Evolutionary conservation across 192 early-diverging fungal species (phyloP).

Genomic region (Backusella luteola): DNA sequence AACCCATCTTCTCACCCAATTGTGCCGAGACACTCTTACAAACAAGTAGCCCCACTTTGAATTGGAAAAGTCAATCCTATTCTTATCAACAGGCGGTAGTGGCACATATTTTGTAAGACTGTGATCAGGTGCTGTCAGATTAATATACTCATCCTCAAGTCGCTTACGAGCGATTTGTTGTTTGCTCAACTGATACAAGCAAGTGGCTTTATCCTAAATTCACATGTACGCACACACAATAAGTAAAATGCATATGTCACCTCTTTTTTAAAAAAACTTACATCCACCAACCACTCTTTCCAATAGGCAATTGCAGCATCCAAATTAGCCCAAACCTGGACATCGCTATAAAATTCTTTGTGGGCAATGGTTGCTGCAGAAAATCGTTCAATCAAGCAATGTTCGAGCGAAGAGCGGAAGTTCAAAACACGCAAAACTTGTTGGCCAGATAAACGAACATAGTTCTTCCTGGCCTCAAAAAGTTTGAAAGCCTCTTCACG

Average conservation of each 20-base stretch:
- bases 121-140: conserved; percentile 20
- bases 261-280: conserved; percentile 7
- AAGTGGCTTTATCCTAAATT: conserved; percentile 35
- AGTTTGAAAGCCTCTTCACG: conserved; percentile 71
- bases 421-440: conserved; percentile 56
- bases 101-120: conserved; percentile 26
- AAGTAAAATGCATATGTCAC: neutral
- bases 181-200: conserved; percentile 30
- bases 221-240: neutral
- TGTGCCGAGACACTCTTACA: conserved; percentile 35
- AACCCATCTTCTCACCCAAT: conserved; percentile 60
- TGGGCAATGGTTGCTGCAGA: conserved; percentile 47
- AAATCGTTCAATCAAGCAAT: conserved; percentile 46
- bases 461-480: conserved; percentile 64
- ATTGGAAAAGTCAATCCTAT: conserved; percentile 22
- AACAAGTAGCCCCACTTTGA: conserved; percentile 71
- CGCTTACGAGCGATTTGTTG: conserved; percentile 34
- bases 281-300: conserved; percentile 39
- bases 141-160: conserved; percentile 35
- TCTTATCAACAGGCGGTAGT: neutral
- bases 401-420: conserved; percentile 54
- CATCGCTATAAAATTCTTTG: conserved; percentile 40
- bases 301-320: conserved; percentile 39
- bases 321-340: conserved; percentile 44
- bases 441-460: conserved; percentile 58